phyloP scores from a whole-genome alignment of 371 early-diverging fungal genomes.

The Circinella umbellata region DNA sequence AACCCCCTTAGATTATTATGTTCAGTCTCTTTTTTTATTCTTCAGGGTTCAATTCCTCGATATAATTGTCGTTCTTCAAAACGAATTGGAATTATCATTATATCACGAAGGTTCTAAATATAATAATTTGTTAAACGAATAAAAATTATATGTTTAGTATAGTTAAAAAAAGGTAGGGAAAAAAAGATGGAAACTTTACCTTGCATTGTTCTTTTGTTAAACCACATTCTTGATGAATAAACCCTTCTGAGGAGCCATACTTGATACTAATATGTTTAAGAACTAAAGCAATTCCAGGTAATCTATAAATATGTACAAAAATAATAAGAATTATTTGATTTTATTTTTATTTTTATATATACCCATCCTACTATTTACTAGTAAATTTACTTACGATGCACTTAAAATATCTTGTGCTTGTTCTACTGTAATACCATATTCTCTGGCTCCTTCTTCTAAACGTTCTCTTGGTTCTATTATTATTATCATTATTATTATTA shows the following conservation, averaged over 20 bases:
- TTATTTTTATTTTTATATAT: background rate
- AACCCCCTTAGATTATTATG: background rate
- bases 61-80: conserved; percentile 4
- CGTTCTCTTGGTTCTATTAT: background rate
- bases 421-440: background rate
- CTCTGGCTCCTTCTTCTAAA: background rate
- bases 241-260: conserved; percentile 19
- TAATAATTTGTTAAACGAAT: background rate
- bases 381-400: background rate
- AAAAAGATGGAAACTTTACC: background rate
- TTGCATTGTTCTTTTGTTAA: background rate
- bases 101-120: background rate
- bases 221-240: conserved; percentile 4
- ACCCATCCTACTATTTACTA: background rate
- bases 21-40: background rate
- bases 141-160: no score
- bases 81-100: background rate
- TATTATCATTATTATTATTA: no score
- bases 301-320: background rate
- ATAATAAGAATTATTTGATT: background rate
- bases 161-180: conserved; percentile 10
- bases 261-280: background rate
- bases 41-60: conserved; percentile 5
- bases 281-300: background rate
- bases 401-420: background rate